Conservation (phyloP, 805 yeast species). For the Priceomyces medius region DNA sequence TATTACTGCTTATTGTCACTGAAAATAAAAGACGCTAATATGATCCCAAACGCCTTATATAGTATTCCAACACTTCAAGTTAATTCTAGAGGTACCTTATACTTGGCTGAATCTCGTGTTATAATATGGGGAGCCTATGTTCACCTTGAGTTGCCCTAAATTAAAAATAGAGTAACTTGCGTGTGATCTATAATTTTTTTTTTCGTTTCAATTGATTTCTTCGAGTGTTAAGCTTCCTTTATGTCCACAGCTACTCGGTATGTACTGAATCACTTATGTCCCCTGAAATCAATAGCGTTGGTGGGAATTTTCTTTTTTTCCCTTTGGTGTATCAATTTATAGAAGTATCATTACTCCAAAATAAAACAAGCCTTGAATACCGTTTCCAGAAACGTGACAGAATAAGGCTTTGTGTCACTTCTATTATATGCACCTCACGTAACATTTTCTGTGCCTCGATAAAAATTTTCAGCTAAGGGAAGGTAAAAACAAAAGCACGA, state of each 20-base stretch:
- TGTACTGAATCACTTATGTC: neutral
- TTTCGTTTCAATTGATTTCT: too few species aligned
- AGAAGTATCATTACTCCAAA: neutral
- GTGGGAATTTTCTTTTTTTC: neutral
- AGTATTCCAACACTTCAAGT: too few species aligned
- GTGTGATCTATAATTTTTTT: neutral
- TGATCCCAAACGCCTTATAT: too few species aligned
- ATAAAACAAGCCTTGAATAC: neutral
- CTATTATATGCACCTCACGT: neutral
- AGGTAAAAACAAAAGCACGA: neutral
- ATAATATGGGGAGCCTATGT: too few species aligned
- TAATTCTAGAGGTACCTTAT: too few species aligned
- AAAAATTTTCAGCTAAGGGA: neutral
- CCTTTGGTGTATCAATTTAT: constrained; percentile 1
- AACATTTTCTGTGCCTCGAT: neutral
- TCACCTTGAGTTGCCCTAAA: neutral
- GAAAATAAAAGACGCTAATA: too few species aligned
- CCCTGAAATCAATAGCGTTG: neutral
- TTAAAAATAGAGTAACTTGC: neutral
- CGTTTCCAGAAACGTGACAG: neutral
- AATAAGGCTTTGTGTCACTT: neutral
- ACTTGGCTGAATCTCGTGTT: too few species aligned
- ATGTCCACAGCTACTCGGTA: neutral
- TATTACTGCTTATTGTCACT: too few species aligned
- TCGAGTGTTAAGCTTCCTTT: neutral